A percentile compares a stretch with the other conserved stretches of the same genome.
phyloP scores from a whole-genome alignment of 371 early-diverging fungal species.

The Mortierella sp. region DNA sequence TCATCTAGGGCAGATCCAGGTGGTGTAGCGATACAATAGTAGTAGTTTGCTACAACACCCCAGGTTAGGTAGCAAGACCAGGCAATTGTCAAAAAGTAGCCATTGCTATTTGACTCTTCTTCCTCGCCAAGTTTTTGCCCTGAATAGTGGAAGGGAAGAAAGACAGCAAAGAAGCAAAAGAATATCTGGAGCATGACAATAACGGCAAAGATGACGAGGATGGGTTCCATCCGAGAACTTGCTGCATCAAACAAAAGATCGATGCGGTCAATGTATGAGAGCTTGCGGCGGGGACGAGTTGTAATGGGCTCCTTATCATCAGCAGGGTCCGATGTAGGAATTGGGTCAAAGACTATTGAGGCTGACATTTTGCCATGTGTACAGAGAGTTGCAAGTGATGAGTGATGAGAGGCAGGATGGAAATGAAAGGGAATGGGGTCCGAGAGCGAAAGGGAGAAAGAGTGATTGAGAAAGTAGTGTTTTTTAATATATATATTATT shows the following conservation, averaged over 20 bases:
- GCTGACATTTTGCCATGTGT: conserved; percentile 1
- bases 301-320: conserved; percentile 22
- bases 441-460: neutral
- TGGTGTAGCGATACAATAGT: conserved; percentile 68
- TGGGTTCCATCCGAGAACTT: conserved; percentile 63
- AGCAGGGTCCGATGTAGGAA: conserved; percentile 17
- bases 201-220: conserved; percentile 64
- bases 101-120: neutral
- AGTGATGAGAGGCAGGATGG: neutral
- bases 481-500: too few relatives aligned
- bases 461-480: neutral
- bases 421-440: neutral
- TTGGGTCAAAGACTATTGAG: conserved; percentile 14
- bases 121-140: neutral
- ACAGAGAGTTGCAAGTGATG: neutral
- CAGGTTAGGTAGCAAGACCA: conserved; percentile 67
- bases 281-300: conserved; percentile 19
- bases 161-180: conserved; percentile 61
- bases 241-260: conserved; percentile 59
- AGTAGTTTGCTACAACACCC: conserved; percentile 68
- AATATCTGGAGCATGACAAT: conserved; percentile 62
- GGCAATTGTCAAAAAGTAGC: conserved; percentile 13
- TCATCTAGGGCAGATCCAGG: conserved; percentile 63
- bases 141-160: conserved; percentile 61
- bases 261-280: conserved; percentile 10